Conservation (phyloP, 1,139 yeast species). For the Scheffersomyces quercinus region DNA sequence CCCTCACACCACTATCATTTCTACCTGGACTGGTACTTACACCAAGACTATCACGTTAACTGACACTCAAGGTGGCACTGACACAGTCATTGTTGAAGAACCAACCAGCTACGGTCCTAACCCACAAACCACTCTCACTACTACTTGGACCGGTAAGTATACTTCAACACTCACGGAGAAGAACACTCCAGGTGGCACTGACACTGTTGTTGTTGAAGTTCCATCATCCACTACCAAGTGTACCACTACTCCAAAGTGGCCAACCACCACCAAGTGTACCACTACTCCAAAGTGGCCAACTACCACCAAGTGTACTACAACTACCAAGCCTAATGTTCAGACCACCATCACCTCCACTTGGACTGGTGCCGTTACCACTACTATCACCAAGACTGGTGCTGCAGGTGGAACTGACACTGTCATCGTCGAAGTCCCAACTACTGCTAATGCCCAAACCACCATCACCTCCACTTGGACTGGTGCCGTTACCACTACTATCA, state of each 20-base stretch:
- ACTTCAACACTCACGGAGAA: constrained; percentile 7
- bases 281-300: constrained; percentile 1
- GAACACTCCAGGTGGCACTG: constrained; percentile 8
- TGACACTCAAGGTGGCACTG: not conserved
- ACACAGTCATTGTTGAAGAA: not conserved
- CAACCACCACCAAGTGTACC: constrained; percentile 11
- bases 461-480: constrained; percentile 9
- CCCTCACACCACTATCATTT: not conserved
- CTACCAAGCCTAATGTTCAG: not conserved
- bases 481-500: constrained; percentile 8
- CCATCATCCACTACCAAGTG: constrained; percentile 12
- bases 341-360: constrained; percentile 7
- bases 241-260: constrained; percentile 6
- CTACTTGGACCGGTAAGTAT: constrained; percentile 1
- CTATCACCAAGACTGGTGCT: constrained; percentile 8
- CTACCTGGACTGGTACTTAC: not conserved
- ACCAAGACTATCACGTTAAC: not conserved
- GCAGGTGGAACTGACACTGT: constrained; percentile 11
- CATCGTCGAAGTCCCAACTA: constrained; percentile 5
- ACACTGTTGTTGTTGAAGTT: constrained; percentile 13
- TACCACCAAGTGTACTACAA: constrained; percentile 11
- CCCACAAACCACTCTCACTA: constrained; percentile 5
- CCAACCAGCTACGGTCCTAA: constrained; percentile 2
- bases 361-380: constrained; percentile 8
- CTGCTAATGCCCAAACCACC: not conserved